Evolutionary conservation across 106 monocot genomes (phyloP).

Genomic region (Dendrobium chrysotoxum): DNA sequence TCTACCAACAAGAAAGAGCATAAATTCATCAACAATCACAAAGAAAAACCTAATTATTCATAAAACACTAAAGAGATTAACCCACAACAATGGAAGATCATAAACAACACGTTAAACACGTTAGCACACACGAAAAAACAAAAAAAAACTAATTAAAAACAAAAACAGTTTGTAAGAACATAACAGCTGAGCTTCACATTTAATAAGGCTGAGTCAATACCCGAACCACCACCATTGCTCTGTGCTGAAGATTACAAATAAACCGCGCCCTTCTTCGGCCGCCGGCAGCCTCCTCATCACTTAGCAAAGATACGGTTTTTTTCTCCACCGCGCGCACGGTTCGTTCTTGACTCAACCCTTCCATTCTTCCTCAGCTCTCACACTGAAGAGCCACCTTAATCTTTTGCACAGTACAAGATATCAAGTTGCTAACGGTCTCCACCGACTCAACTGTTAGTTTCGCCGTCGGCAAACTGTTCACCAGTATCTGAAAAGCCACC

Average conservation of each 20-base stretch:
- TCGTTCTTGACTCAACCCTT: slow-evolving; percentile 47
- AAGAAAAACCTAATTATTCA: background rate
- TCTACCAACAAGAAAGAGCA: no score
- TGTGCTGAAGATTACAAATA: slow-evolving; percentile 26
- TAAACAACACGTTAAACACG: background rate
- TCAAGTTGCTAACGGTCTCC: slow-evolving; percentile 76
- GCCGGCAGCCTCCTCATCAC: slow-evolving; percentile 21
- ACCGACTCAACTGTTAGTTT: slow-evolving; percentile 75
- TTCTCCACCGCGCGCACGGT: slow-evolving; percentile 12
- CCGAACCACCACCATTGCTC: slow-evolving; percentile 71
- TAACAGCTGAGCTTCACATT: background rate
- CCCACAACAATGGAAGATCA: background rate
- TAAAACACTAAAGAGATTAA: background rate
- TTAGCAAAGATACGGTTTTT: slow-evolving; percentile 17
- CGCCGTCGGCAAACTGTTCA: slow-evolving; percentile 48
- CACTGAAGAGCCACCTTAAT: slow-evolving; percentile 51
- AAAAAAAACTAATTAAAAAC: background rate
- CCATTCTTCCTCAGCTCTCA: slow-evolving; percentile 8
- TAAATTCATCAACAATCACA: background rate
- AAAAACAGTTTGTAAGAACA: no score
- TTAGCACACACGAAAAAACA: background rate
- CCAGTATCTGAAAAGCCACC: slow-evolving; percentile 65
- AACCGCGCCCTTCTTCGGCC: background rate
- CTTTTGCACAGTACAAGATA: slow-evolving; percentile 78
- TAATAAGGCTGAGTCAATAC: slow-evolving; percentile 42